Percentiles rank a stretch among this genome's conserved stretches.
Conservation (phyloP, 1,284 basidiomycete genomes). For the Sutorius eximius region DNA sequence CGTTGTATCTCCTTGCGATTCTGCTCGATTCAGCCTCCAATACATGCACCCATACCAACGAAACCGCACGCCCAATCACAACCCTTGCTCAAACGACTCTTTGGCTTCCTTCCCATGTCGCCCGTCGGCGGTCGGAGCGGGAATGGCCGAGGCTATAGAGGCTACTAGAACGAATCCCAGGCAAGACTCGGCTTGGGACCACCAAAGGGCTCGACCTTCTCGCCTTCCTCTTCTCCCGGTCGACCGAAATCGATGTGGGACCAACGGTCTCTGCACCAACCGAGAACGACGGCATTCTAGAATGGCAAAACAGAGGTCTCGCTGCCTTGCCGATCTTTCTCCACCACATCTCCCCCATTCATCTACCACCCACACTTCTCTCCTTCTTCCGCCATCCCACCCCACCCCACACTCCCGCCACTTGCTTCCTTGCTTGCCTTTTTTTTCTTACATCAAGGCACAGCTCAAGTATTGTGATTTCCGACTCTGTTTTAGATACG, state of each 20-base stretch:
- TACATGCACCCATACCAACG: slow-evolving; percentile 33
- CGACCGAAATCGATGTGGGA: not conserved
- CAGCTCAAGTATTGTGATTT: not conserved
- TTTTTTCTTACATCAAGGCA: slow-evolving; percentile 2
- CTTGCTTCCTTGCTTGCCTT: slow-evolving; percentile 10
- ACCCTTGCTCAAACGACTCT: slow-evolving; percentile 33
- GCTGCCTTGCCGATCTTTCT: slow-evolving; percentile 15
- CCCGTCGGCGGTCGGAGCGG: slow-evolving; percentile 30
- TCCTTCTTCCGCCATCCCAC: not conserved
- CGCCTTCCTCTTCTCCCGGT: not conserved
- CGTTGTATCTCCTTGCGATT: not conserved
- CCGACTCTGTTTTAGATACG: slow-evolving; percentile 21
- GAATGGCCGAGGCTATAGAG: slow-evolving; percentile 28
- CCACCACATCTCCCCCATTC: slow-evolving; percentile 6
- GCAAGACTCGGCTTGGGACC: not conserved
- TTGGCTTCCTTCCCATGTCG: slow-evolving; percentile 31
- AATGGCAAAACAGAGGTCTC: not conserved
- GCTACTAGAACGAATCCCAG: slow-evolving; percentile 19
- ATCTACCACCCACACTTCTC: not conserved
- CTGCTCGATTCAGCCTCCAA: slow-evolving; percentile 17
- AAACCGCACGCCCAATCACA: slow-evolving; percentile 33
- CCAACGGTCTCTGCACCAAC: not conserved
- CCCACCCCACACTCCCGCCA: slow-evolving; percentile 4
- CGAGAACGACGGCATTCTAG: slow-evolving; percentile 8
- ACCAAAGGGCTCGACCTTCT: not conserved